phyloP scores from a whole-genome alignment of 352 stramenopile species.

The Phytopythium chamaehyphon region DNA sequence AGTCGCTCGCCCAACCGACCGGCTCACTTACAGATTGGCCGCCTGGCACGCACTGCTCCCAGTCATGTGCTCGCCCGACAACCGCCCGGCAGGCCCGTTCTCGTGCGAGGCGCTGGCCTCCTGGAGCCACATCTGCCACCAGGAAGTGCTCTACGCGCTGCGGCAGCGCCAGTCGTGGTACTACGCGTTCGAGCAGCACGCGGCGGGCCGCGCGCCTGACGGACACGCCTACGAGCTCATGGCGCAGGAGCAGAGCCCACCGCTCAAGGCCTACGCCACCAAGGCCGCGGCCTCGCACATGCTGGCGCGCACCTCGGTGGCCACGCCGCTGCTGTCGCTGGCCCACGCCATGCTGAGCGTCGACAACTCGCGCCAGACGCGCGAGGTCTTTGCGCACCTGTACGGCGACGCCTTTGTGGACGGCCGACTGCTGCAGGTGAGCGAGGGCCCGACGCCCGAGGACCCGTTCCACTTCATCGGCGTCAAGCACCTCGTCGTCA shows the following conservation, averaged over 20 bases:
- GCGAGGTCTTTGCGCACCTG: conserved; percentile 32
- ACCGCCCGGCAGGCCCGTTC: conserved; percentile 6
- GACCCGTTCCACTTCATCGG: conserved; percentile 47
- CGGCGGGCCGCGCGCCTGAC: conserved; percentile 10
- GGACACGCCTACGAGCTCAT: conserved; percentile 23
- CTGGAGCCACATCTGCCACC: conserved; percentile 25
- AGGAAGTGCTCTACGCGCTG: conserved; percentile 30
- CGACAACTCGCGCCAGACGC: conserved; percentile 31
- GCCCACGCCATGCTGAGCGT: conserved; percentile 20
- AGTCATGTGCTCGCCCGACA: background rate
- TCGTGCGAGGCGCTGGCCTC: conserved; percentile 13
- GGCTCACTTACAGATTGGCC: background rate
- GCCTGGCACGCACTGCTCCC: background rate
- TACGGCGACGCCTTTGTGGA: conserved; percentile 47
- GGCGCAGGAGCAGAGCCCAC: conserved; percentile 24
- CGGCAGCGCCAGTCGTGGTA: conserved; percentile 35
- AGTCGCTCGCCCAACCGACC: no score
- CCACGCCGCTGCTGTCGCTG: conserved; percentile 36
- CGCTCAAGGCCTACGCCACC: conserved; percentile 18
- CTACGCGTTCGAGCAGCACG: conserved; percentile 28
- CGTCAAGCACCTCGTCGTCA: conserved; percentile 39
- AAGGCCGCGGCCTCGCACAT: conserved; percentile 18
- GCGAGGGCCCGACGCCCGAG: conserved; percentile 16
- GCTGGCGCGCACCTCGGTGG: conserved; percentile 26
- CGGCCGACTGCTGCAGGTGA: conserved; percentile 34